Conservation (phyloP, 441 rosid species). For the Sinapis alba region DNA sequence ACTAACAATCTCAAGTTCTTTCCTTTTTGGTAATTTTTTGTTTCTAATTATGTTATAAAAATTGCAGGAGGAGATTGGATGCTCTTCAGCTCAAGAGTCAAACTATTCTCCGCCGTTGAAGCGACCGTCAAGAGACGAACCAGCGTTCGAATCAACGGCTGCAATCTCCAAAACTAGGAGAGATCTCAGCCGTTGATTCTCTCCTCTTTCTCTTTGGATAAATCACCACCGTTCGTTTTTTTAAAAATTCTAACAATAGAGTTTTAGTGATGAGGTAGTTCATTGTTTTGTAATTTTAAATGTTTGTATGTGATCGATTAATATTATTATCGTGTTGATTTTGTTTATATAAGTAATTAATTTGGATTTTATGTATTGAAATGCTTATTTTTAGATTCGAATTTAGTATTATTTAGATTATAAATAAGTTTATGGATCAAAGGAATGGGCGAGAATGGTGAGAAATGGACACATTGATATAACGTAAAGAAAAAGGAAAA, state of each 20-base stretch:
- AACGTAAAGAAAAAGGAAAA: background rate
- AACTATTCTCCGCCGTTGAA: conserved; percentile 24
- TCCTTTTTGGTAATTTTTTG: background rate
- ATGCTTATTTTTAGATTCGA: background rate
- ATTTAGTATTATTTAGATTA: background rate
- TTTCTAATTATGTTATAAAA: background rate
- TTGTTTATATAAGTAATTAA: background rate
- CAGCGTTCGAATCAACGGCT: conserved; percentile 27
- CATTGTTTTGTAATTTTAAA: background rate
- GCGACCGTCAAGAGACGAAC: conserved; percentile 13
- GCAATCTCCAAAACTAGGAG: conserved; percentile 5
- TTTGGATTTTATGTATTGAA: background rate
- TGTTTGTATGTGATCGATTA: background rate
- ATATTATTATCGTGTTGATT: background rate
- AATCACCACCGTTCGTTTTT: no score
- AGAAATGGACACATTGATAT: conserved; percentile 9
- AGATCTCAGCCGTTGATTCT: conserved; percentile 26
- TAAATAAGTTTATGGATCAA: background rate
- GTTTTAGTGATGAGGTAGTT: conserved; percentile 18
- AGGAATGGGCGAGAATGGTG: conserved; percentile 15
- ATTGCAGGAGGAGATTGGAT: conserved; percentile 39
- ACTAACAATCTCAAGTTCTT: background rate
- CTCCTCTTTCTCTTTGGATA: no score
- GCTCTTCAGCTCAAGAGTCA: conserved; percentile 33
- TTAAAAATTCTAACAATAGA: conserved; percentile 3